phyloP scores from a whole-genome alignment of 768 basidiomycete genomes.

The Agrocybe pediades region DNA sequence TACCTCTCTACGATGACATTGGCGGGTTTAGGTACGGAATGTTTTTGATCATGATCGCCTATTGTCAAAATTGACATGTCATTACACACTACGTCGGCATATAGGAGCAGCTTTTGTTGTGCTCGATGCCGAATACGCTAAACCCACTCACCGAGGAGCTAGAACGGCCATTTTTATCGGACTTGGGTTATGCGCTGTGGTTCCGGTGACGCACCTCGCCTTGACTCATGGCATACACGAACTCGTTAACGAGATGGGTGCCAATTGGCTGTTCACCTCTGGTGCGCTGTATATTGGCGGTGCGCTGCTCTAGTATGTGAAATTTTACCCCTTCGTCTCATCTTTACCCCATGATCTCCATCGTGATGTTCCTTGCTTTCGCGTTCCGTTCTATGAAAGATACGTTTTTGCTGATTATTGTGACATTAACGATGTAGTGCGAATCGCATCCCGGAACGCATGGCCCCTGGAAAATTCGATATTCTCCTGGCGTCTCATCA shows the following conservation, averaged over 20 bases:
- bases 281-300: constrained; percentile 79
- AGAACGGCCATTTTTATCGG: constrained; percentile 80
- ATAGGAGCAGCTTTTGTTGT: constrained; percentile 75
- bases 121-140: constrained; percentile 75
- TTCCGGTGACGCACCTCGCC: constrained; percentile 71
- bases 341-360: constrained; percentile 21
- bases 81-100: constrained; percentile 16
- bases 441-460: constrained; percentile 77
- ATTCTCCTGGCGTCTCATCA: constrained; percentile 82
- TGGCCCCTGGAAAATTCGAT: constrained; percentile 79
- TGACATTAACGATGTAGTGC: constrained; percentile 54
- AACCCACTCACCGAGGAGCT: constrained; percentile 72
- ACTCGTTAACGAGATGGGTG: constrained; percentile 64
- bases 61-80: constrained; percentile 16
- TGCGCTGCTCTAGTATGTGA: constrained; percentile 78
- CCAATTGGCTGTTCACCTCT: constrained; percentile 68
- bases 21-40: constrained; percentile 58
- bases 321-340: constrained; percentile 20
- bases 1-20: constrained; percentile 56
- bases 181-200: constrained; percentile 68
- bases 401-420: constrained; percentile 11
- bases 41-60: constrained; percentile 23
- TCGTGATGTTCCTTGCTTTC: constrained; percentile 16
- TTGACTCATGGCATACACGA: constrained; percentile 56
- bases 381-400: constrained; percentile 14